Evolutionary conservation across 2,329 filamentous ascomycete species (phyloP).

Genomic region (Bipolaris bicolor): DNA sequence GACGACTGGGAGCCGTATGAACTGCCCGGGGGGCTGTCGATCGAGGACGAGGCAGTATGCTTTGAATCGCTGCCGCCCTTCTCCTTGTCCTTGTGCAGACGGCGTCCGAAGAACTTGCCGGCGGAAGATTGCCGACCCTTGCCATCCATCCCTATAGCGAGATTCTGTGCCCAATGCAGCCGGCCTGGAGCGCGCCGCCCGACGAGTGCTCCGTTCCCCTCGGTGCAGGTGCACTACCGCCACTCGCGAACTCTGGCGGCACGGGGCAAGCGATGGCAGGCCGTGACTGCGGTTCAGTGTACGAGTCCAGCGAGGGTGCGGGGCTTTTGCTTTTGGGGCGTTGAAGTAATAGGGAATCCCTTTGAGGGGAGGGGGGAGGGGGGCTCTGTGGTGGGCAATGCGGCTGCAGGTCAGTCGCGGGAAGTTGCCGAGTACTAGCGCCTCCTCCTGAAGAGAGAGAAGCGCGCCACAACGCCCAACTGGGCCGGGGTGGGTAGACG

Average conservation of each 20-base stretch:
- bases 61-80: conserved; percentile 19
- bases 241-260: conserved; percentile 1
- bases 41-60: conserved; percentile 61
- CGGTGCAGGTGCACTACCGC: background rate
- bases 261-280: background rate
- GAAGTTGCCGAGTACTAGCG: conserved; percentile 29
- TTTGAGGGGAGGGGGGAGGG: conserved; percentile 7
- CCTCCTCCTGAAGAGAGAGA: conserved; percentile 1
- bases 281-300: background rate
- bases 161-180: conserved; percentile 21
- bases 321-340: conserved; percentile 7
- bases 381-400: conserved; percentile 20
- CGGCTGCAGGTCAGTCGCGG: conserved; percentile 21
- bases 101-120: conserved; percentile 85
- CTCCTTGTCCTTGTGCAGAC: conserved; percentile 72
- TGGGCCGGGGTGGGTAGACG: too few relatives aligned
- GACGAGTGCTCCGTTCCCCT: conserved; percentile 14
- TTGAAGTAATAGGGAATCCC: conserved; percentile 1
- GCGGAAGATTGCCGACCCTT: conserved; percentile 83
- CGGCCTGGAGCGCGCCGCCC: conserved; percentile 18
- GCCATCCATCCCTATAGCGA: conserved; percentile 60
- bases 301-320: conserved; percentile 23
- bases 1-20: conserved; percentile 72
- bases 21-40: conserved; percentile 67
- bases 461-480: background rate